A percentile compares a stretch with the other conserved stretches of the same genome.
phyloP scores from a whole-genome alignment of 805 yeast genomes.

The Suhomyces pyralidae region DNA sequence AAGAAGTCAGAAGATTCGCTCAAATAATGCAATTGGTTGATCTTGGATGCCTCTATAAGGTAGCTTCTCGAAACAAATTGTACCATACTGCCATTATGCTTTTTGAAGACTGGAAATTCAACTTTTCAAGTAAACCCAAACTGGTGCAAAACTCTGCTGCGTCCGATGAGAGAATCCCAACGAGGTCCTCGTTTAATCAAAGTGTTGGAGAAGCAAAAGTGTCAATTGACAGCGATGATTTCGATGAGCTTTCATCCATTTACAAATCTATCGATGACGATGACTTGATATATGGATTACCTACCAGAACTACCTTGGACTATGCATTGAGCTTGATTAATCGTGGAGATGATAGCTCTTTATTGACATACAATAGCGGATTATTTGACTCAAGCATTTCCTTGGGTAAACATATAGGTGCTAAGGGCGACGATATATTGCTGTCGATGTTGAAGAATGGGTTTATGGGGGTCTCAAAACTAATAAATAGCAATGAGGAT shows the following conservation, averaged over 20 bases:
- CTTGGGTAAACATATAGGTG: constrained; percentile 6
- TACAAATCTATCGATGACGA: constrained; percentile 56
- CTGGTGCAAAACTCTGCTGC: neutral
- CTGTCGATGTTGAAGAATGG: constrained; percentile 50
- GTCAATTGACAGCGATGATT: constrained; percentile 5
- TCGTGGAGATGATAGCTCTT: constrained; percentile 20
- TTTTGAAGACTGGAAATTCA: constrained; percentile 39
- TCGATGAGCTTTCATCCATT: constrained; percentile 27
- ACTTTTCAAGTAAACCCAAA: neutral
- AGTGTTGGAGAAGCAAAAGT: neutral
- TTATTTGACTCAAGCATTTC: constrained; percentile 44
- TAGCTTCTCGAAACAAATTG: constrained; percentile 31
- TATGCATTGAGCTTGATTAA: constrained; percentile 47
- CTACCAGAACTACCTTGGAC: constrained; percentile 51
- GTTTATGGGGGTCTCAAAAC: constrained; percentile 52
- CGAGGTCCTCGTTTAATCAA: neutral
- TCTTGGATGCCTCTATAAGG: constrained; percentile 19
- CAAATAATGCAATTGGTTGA: constrained; percentile 30
- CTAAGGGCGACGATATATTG: constrained; percentile 18
- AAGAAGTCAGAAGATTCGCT: constrained; percentile 21
- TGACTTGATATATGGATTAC: constrained; percentile 66
- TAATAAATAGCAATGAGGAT: constrained; percentile 26
- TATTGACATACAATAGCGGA: constrained; percentile 56
- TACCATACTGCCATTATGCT: constrained; percentile 47
- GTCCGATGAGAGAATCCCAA: neutral